Conservation (phyloP, 768 basidiomycete species). For the Collybia nuda region DNA sequence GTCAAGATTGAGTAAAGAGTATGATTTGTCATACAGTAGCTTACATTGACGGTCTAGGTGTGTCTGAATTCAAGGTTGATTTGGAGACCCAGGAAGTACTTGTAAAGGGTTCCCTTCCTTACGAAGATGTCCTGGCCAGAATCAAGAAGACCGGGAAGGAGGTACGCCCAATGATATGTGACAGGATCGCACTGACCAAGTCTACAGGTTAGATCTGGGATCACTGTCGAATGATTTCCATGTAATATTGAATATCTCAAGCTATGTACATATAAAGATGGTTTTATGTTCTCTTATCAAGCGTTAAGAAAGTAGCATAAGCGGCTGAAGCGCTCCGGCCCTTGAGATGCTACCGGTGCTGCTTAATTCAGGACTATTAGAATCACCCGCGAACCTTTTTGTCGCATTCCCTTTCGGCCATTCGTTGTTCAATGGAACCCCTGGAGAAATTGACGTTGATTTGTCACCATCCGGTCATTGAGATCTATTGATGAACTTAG, state of each 20-base stretch:
- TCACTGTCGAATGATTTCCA: constrained; percentile 33
- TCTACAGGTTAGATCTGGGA: constrained; percentile 44
- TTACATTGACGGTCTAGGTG: constrained; percentile 34
- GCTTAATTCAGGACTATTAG: too few species aligned
- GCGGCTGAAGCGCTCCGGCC: too few species aligned
- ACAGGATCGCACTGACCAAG: not conserved
- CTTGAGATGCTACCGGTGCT: too few species aligned
- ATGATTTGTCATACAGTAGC: not conserved
- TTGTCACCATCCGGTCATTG: too few species aligned
- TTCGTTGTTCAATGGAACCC: too few species aligned
- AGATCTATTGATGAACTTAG: too few species aligned
- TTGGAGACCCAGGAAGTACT: constrained; percentile 73
- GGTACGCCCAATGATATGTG: constrained; percentile 36
- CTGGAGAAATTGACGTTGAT: too few species aligned
- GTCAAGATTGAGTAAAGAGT: constrained; percentile 14
- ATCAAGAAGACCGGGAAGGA: constrained; percentile 93
- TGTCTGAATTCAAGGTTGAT: constrained; percentile 56
- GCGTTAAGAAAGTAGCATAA: too few species aligned
- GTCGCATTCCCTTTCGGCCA: too few species aligned
- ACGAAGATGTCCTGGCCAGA: constrained; percentile 65
- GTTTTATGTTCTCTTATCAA: not conserved
- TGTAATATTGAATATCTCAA: not conserved
- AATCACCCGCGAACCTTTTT: too few species aligned
- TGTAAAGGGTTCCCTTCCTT: constrained; percentile 59
- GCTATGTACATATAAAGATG: not conserved